Evolutionary conservation across 257 asterid genomes (phyloP), one percentile per base, ranked within the genome.

Genomic region (Solanum corneliomulleri): DNA sequence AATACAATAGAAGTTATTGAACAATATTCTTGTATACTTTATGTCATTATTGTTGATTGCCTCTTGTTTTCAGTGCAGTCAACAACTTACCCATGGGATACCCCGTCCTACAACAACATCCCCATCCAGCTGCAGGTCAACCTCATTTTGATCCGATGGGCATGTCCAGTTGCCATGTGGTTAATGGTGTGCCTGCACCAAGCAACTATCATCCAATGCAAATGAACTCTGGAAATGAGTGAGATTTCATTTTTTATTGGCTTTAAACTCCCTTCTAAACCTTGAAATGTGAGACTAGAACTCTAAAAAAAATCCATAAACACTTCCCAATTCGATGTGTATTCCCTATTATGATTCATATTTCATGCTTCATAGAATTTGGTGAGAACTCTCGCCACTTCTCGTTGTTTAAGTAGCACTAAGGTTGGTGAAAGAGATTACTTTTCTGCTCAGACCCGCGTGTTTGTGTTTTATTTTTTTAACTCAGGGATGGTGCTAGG

Each of bases 21-120:
- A 76, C 21, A 75, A 41, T 13, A 9, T 15, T 44, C 60, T 13
- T 77, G 37, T 25, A 25, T 25, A 13, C n/a, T 70, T 42, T 86
- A 64, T 76, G 70, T 89, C 91, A 83, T 80, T 90, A 74, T 88
- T 94, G 89, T 91, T 92, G 88, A 91, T 76, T 69, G 91, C 86
- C 88, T 45, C 91, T 89, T 92, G 88, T 91, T 92, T 88, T 92
- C 94, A 89, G 94, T 92, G 96, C 99, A 97, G 99, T 91, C 93
- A 93, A 92, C 94, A 97, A 93, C 91, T 93, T 97, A 89, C 98
- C 98, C 25, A 92, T 94, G 93, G 99, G 99, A 88, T 97, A 95
- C 91, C 99, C 99, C 45, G 92, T 95, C 89, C 89, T 95, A 76
- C 98, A 89, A 44, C 99, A 93, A 86, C 98, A 93, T 85, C 92